Conservation (phyloP, 1,139 yeast species). For the Kurtzmaniella quercitrusa region DNA sequence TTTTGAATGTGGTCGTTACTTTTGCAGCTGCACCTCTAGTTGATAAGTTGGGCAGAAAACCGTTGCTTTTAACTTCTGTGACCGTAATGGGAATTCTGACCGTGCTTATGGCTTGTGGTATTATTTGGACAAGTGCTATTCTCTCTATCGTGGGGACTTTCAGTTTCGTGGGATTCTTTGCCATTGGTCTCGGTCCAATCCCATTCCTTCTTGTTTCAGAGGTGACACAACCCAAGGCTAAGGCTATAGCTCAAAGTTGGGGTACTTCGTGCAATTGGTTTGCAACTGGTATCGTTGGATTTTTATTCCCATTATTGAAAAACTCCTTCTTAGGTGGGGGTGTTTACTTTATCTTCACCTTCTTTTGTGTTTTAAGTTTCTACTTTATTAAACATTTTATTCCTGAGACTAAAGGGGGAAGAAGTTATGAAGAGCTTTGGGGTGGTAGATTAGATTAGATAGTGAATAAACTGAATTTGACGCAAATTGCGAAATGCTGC, state of each 20-base stretch:
- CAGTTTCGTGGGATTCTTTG: slow-evolving; percentile 76
- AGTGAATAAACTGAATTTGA: background rate
- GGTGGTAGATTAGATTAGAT: slow-evolving; percentile 11
- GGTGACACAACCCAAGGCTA: slow-evolving; percentile 74
- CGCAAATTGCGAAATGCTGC: too few species aligned
- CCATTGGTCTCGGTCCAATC: slow-evolving; percentile 90
- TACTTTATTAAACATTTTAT: slow-evolving; percentile 44
- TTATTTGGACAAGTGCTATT: slow-evolving; percentile 43
- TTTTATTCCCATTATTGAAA: slow-evolving; percentile 70
- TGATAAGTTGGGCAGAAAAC: slow-evolving; percentile 73
- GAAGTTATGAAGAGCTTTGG: slow-evolving; percentile 63
- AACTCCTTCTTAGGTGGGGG: slow-evolving; percentile 62
- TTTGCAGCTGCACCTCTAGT: slow-evolving; percentile 67
- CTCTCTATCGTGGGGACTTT: slow-evolving; percentile 66
- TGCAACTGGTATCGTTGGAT: slow-evolving; percentile 81
- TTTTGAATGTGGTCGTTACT: slow-evolving; percentile 71
- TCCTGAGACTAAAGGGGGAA: slow-evolving; percentile 79
- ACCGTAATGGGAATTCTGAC: slow-evolving; percentile 68
- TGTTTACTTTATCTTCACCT: slow-evolving; percentile 72
- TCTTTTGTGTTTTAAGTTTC: slow-evolving; percentile 47
- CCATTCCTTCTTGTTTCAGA: slow-evolving; percentile 91
- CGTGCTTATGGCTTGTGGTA: slow-evolving; percentile 62
- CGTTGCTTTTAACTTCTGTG: slow-evolving; percentile 62
- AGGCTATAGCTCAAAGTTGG: slow-evolving; percentile 86
- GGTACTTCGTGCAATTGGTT: slow-evolving; percentile 91